phyloP scores from a whole-genome alignment of 2,329 filamentous ascomycete genomes.

The Chaetomium strumarium region DNA sequence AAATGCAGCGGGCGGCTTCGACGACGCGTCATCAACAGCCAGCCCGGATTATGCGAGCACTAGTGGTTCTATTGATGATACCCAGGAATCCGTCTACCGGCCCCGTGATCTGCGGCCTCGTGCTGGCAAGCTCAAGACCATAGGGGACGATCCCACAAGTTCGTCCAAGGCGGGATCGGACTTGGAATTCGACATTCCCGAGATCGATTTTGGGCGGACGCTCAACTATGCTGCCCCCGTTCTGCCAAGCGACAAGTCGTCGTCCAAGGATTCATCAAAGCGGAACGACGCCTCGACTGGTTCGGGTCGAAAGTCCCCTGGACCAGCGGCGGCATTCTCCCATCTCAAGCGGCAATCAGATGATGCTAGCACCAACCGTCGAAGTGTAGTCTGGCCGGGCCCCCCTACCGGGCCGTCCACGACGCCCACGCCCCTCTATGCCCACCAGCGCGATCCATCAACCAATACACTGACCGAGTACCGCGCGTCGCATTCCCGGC shows the following conservation, averaged over 20 bases:
- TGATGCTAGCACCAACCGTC: constrained; percentile 52
- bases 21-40: constrained; percentile 58
- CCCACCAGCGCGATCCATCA: constrained; percentile 56
- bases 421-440: constrained; percentile 49
- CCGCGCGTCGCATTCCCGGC: constrained; percentile 36
- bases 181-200: constrained; percentile 54
- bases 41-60: constrained; percentile 78
- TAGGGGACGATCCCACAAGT: constrained; percentile 46
- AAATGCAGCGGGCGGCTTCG: constrained; percentile 43
- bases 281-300: constrained; percentile 31
- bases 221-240: constrained; percentile 51
- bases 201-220: constrained; percentile 82
- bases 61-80: constrained; percentile 46
- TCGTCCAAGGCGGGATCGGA: constrained; percentile 24
- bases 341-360: constrained; percentile 44
- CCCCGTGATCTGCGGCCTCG: constrained; percentile 54
- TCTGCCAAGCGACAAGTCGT: constrained; percentile 30
- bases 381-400: constrained; percentile 73
- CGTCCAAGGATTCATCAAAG: constrained; percentile 23
- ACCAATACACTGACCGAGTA: constrained; percentile 40
- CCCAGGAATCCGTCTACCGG: constrained; percentile 51
- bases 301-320: constrained; percentile 23
- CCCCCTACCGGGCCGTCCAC: constrained; percentile 50
- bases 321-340: constrained; percentile 24
- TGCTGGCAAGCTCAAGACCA: constrained; percentile 73